Base-by-base conservation (phyloP, 345 rosid genomes). In the Eucalyptus caleyi region DNA sequence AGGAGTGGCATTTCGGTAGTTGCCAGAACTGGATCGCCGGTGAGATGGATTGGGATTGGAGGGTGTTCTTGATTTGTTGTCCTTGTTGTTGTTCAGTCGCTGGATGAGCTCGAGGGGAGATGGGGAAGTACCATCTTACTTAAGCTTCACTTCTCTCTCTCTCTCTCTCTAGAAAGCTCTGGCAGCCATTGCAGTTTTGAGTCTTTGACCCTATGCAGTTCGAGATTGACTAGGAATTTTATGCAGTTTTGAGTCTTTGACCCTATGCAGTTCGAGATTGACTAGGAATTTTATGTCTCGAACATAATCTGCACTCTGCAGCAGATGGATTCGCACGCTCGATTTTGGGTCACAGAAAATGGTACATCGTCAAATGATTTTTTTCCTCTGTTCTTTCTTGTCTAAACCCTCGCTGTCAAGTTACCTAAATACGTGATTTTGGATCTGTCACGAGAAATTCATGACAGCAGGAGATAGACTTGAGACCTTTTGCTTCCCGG, bases 11-110 rank as follows among this genome's bases (percentile, higher is more conserved):
- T 59, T 42, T n/a, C 92, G 83, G 83, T 77, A 2, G 2, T 81
- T 7, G 87, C 92, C 18, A 34, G 91, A 88, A 27, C 89, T 89
- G 16, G 96, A 45, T 83, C 87, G 86, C 93, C 26, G 88, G 91
- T n/a, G 92, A 89, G 89, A 88, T 93, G 94, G 95, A 92, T 94
- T 94, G 88, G 93, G 91, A 91, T 91, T 91, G 87, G 93, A 93
- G 60, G 93, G 94, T 96, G 94, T 95, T 90, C 86, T 90, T 69
- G 91, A 45, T 32, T 34, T 65, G 65, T 40, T 11, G 65, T 40
- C 24, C 83, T 77, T 37, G 15, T 37, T 21, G 83, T 77, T 77
- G 83, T 23, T 37, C 83, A 11, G 83, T 77, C 83, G 47, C 83
- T 77, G 83, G 45, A 26, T 9, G 45, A 77, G 83, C 83, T 77